Base-by-base conservation (phyloP, 2,329 filamentous ascomycete species). In the Talaromyces sp. region DNA sequence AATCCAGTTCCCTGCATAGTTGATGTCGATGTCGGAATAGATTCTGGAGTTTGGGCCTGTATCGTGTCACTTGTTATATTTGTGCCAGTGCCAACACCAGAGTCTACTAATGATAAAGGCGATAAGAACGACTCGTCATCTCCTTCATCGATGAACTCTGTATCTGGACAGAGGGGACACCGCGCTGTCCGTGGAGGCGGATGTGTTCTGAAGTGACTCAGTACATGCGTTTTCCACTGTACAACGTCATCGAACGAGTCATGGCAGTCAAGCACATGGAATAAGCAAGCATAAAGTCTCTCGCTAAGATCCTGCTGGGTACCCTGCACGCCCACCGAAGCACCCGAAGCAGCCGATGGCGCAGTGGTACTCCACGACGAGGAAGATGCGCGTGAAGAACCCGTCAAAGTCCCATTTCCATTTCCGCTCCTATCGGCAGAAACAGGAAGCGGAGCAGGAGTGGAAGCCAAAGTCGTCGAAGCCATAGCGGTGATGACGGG, bases 261-360 rank as follows among this genome's bases (percentile, higher is more conserved):
- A 10, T 73, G 65, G 57, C 76, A 78, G 57, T 75, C 70, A 7
- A 78, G 66, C 50, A 76, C 69, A 53, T 76, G 71, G 65, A 78
- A 78, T n/a, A 77, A 67, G 52, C 76, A 78, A 19, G 61, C 59
- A 52, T 73, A 74, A 30, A 51, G 52, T n/a, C 33, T 47, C n/a
- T 45, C 30, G 13, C 27, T 22, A 14, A 17, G n/a, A 19, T 16
- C 17, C 19, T 14, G 16, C 11, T 17, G 19, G 19, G 27, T 17
- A 11, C 27, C 17, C 29, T 39, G 13, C 16, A 32, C 16, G 19
- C 17, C 37, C 17, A 10, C 37, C 17, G 43, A 49, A 32, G 47
- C 19, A 10, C 41, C 51, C 19, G 51, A 57, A 27, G 40, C 48
- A 37, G 50, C 44, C 16, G 55, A 56, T 46, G 45, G 47, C 7